A percentile compares a stretch with the other conserved stretches of the same genome.
These are phyloP conservation scores for Colletotrichum filicis DNA, from an alignment of 2,329 filamentous ascomycete species.

Conservation along the genomic window DNA sequence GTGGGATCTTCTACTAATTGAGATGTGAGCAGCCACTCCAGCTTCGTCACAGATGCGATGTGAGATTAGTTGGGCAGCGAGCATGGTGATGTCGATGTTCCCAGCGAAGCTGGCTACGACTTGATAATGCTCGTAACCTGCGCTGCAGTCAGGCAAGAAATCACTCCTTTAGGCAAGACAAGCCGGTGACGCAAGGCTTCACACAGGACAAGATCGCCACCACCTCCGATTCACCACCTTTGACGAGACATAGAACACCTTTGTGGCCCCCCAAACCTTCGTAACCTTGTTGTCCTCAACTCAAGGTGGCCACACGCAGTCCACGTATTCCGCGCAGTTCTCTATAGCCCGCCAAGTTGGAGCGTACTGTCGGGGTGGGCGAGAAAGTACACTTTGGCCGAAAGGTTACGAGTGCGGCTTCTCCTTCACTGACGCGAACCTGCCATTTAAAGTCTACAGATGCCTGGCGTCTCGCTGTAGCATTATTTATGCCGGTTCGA, in stretches of 20 bases:
- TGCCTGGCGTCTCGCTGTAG: too few species aligned
- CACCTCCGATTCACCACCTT: too few species aligned
- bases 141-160: neutral
- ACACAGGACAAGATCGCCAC: neutral
- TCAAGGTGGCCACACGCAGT: neutral
- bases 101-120: neutral
- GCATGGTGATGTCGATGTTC: neutral
- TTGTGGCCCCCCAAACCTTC: too few species aligned
- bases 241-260: too few species aligned
- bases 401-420: too few species aligned
- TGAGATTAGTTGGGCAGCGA: neutral
- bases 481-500: too few species aligned
- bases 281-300: neutral
- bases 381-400: too few species aligned
- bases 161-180: neutral
- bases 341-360: too few species aligned
- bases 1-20: rapidly evolving
- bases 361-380: too few species aligned
- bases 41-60: neutral
- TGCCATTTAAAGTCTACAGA: too few species aligned
- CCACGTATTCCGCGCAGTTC: neutral
- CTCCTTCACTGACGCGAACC: too few species aligned
- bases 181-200: neutral
- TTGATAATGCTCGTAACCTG: neutral
- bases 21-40: neutral